These are phyloP conservation scores for Gigaspora rosea DNA, from an alignment of 192 early-diverging fungal genomes.

Conservation along the genomic window DNA sequence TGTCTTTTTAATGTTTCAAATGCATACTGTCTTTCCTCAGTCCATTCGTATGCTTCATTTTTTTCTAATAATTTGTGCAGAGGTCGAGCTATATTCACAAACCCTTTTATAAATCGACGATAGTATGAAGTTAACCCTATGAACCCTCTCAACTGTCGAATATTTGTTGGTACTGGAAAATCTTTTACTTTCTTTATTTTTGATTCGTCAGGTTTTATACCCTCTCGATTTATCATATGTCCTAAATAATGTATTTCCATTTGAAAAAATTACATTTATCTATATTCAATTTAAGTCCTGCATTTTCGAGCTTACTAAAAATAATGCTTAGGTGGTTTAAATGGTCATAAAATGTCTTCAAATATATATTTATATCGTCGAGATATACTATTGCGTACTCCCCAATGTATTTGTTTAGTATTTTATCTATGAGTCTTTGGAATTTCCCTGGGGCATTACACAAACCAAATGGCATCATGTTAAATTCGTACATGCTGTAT, in stretches of 20 bases:
- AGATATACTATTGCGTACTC: constrained; percentile 42
- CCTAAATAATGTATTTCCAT: not conserved
- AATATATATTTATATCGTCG: constrained; percentile 48
- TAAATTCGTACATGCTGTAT: too few species aligned
- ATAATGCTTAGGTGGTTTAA: constrained; percentile 24
- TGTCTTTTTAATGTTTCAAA: too few species aligned
- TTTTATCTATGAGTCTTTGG: too few species aligned
- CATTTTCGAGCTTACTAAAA: not conserved
- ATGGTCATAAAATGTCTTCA: constrained; percentile 38
- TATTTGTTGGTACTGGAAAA: not conserved
- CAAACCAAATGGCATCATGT: too few species aligned
- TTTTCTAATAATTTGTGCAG: not conserved
- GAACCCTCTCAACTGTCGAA: not conserved
- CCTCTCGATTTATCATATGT: not conserved
- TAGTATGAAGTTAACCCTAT: not conserved
- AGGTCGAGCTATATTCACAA: not conserved
- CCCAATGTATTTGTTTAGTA: not conserved
- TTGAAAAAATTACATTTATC: not conserved
- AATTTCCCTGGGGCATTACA: too few species aligned
- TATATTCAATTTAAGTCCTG: not conserved
- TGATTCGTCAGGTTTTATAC: not conserved
- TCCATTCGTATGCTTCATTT: too few species aligned
- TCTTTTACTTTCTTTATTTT: not conserved
- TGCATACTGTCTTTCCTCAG: too few species aligned
- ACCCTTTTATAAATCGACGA: not conserved